phyloP scores from a whole-genome alignment of 2,329 filamentous ascomycete species.

The Pseudofabraea citricarpa region DNA sequence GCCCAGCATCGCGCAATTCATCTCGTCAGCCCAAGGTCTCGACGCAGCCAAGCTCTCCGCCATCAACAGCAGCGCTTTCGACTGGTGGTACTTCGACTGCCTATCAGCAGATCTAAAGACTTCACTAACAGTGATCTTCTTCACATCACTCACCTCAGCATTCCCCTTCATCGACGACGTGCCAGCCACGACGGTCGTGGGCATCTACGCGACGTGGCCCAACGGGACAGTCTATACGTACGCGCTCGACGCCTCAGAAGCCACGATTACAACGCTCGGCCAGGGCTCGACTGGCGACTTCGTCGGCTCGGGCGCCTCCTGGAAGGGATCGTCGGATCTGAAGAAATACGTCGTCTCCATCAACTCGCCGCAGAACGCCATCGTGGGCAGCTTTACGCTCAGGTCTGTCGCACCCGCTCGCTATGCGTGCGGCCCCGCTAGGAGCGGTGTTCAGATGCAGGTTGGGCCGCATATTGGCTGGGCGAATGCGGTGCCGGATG shows the following conservation, averaged over 20 bases:
- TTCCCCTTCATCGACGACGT: constrained; percentile 29
- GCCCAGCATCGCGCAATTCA: not conserved
- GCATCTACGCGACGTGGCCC: constrained; percentile 6
- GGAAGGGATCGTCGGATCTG: constrained; percentile 9
- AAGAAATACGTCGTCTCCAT: constrained; percentile 10
- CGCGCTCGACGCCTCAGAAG: constrained; percentile 7
- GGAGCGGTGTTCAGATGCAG: constrained; percentile 15
- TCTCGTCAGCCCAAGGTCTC: not conserved
- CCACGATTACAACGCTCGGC: constrained; percentile 8
- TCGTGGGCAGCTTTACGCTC: constrained; percentile 11
- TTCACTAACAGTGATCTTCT: constrained; percentile 29
- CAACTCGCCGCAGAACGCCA: constrained; percentile 8
- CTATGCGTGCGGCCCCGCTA: constrained; percentile 20
- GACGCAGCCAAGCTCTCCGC: constrained; percentile 18
- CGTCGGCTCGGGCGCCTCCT: constrained; percentile 9
- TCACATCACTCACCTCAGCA: constrained; percentile 23
- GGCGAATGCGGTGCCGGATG: constrained; percentile 32
- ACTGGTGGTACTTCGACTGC: constrained; percentile 37
- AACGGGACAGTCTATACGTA: constrained; percentile 9
- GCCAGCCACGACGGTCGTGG: constrained; percentile 6
- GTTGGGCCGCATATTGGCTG: constrained; percentile 33
- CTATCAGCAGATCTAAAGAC: constrained; percentile 24
- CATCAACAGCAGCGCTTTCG: constrained; percentile 13
- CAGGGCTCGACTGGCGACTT: constrained; percentile 11
- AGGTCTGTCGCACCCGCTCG: constrained; percentile 21